These are phyloP conservation scores for Rosellinia necatrix DNA, from an alignment of 2,329 filamentous ascomycete species.

Conservation along the genomic window DNA sequence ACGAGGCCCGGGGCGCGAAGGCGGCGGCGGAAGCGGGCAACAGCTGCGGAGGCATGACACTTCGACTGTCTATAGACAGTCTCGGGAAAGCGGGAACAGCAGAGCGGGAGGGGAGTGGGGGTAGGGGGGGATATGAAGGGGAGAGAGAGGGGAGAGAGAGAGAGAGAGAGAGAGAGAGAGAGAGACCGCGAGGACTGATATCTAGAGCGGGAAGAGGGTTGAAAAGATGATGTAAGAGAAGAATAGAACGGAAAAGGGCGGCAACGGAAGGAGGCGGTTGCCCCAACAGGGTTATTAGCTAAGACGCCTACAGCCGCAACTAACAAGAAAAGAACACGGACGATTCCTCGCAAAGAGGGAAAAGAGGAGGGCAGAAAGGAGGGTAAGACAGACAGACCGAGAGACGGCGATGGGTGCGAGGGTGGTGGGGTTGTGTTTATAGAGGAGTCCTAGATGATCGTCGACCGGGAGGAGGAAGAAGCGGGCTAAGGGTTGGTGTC, in stretches of 20 bases:
- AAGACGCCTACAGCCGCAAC: conserved; percentile 65
- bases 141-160: too few species aligned
- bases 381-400: conserved; percentile 52
- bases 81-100: too few species aligned
- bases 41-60: conserved; percentile 86
- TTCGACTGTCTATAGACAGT: conserved; percentile 10
- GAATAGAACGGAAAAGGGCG: conserved; percentile 49
- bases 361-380: conserved; percentile 53
- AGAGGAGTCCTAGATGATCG: conserved; percentile 34
- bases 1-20: conserved; percentile 87
- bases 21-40: conserved; percentile 94
- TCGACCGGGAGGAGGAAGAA: too few species aligned
- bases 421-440: conserved; percentile 57
- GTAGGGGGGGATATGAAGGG: too few species aligned
- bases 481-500: too few species aligned
- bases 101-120: background rate
- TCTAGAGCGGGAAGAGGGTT: conserved; percentile 38
- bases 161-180: conserved; percentile 30
- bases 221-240: conserved; percentile 47
- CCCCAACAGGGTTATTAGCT: conserved; percentile 59
- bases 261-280: conserved; percentile 59
- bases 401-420: conserved; percentile 47
- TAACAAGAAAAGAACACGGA: conserved; percentile 62
- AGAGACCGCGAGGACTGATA: conserved; percentile 38
- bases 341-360: conserved; percentile 60